phyloP scores from a whole-genome alignment of 225 moss, liverwort and hornwort species.

The Climacium dendroides region DNA sequence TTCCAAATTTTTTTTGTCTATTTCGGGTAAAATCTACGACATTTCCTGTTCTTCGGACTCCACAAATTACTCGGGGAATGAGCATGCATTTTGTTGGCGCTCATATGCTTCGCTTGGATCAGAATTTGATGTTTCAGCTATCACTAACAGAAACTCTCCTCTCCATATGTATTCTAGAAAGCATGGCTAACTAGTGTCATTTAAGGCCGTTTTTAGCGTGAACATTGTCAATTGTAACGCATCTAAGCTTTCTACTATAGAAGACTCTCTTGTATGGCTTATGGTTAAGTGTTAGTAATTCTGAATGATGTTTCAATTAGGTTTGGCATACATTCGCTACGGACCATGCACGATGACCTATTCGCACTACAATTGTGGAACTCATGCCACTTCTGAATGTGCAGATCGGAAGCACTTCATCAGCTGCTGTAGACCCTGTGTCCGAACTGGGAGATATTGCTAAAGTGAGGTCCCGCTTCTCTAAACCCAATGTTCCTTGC shows the following conservation, averaged over 20 bases:
- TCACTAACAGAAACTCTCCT: background rate
- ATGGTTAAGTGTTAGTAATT: background rate
- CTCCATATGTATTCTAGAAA: background rate
- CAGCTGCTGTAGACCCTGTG: constrained; percentile 65
- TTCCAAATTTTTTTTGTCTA: background rate
- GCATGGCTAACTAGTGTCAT: background rate
- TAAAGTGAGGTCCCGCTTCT: constrained; percentile 4
- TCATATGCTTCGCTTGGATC: background rate
- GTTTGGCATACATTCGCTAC: background rate
- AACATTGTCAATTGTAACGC: background rate
- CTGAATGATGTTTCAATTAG: background rate
- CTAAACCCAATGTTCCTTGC: background rate
- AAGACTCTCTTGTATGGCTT: background rate
- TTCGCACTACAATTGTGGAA: background rate
- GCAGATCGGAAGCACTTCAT: constrained; percentile 83
- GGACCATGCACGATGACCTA: background rate
- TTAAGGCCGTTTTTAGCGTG: background rate
- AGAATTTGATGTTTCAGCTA: background rate
- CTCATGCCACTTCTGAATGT: background rate
- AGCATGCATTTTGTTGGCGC: background rate
- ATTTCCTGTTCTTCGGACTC: background rate
- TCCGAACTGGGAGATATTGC: constrained; percentile 50
- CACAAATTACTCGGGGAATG: background rate
- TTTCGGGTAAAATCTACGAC: background rate
- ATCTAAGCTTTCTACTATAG: too few relatives aligned